Evolutionary conservation across 1,139 yeast genomes (phyloP).

Genomic region (Geotrichum siamense): DNA sequence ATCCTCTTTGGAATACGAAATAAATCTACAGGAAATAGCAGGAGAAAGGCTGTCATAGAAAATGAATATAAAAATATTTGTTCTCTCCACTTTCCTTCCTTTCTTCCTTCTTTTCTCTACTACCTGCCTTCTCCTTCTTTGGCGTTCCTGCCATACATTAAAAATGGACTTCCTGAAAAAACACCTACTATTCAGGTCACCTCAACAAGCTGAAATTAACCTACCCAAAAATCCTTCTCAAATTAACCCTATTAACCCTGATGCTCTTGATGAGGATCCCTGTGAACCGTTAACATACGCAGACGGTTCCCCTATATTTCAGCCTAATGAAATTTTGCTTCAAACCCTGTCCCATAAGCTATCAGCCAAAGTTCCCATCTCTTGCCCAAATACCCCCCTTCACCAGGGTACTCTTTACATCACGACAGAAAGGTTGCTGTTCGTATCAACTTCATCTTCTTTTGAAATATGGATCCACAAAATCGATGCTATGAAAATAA

Average conservation of each 20-base stretch:
- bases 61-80: too few relatives aligned
- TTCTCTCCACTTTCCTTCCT: background rate
- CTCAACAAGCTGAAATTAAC: too few relatives aligned
- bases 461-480: too few relatives aligned
- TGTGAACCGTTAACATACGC: background rate
- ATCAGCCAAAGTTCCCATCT: slow-evolving; percentile 7
- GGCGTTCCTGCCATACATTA: too few relatives aligned
- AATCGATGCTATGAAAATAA: slow-evolving; percentile 25
- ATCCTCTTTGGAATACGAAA: too few relatives aligned
- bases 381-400: background rate
- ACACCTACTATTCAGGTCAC: background rate
- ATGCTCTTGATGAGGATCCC: too few relatives aligned
- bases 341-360: slow-evolving; percentile 26
- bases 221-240: too few relatives aligned
- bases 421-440: slow-evolving; percentile 30
- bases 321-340: slow-evolving; percentile 31
- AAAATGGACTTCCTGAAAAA: background rate
- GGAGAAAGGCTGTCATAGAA: too few relatives aligned
- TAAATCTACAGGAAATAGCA: too few relatives aligned
- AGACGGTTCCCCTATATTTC: slow-evolving; percentile 24
- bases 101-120: background rate
- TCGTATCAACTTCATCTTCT: too few relatives aligned
- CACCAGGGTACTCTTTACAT: slow-evolving; percentile 27
- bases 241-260: too few relatives aligned
- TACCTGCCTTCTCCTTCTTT: too few relatives aligned